Conservation (phyloP, 257 asterid genomes). For the Paulownia fortunei region DNA sequence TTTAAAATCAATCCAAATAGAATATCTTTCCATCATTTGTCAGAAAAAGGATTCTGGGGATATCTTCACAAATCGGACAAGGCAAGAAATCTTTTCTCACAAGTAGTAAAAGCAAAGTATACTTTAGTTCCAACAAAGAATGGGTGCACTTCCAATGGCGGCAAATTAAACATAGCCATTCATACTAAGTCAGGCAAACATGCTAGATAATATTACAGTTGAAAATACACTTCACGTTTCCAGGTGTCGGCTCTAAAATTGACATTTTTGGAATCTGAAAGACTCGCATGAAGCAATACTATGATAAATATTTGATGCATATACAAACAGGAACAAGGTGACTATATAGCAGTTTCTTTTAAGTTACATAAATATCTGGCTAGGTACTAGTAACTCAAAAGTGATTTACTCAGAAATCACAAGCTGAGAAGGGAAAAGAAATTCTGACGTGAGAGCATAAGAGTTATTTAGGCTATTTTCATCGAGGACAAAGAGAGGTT, state of each 20-base stretch:
- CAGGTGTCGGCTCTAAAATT: too few relatives aligned
- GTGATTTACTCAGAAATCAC: neutral
- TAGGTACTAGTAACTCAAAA: neutral
- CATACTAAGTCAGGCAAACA: neutral
- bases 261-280: too few relatives aligned
- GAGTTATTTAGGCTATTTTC: neutral
- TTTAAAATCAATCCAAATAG: neutral
- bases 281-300: neutral
- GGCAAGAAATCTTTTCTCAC: neutral
- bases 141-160: neutral
- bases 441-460: neutral
- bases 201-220: neutral
- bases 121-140: neutral
- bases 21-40: neutral
- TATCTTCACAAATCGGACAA: neutral
- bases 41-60: neutral
- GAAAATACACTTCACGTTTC: neutral
- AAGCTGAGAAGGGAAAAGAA: neutral
- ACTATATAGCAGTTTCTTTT: neutral
- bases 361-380: neutral
- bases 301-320: neutral
- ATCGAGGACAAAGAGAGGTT: neutral
- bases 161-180: neutral
- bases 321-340: neutral
- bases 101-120: neutral